A percentile compares a stretch with the other conserved stretches of the same genome.
Conservation (phyloP, 495 filamentous ascomycete species). For the Aspergillus conjunctus region DNA sequence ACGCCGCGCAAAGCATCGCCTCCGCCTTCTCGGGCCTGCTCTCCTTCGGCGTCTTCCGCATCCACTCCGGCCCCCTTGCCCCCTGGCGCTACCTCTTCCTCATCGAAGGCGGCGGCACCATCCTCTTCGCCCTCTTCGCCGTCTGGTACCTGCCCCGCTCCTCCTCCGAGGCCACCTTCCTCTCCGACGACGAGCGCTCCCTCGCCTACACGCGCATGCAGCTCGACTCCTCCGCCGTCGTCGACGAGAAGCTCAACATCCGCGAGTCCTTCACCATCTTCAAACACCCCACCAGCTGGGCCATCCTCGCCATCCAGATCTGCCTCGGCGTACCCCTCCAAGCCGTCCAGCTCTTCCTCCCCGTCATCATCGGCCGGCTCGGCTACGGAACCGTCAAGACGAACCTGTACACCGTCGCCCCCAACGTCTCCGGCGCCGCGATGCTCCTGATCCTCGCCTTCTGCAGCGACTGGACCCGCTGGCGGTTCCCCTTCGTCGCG, state of each 20-base stretch:
- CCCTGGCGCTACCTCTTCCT: constrained; percentile 75
- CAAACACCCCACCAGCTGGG: constrained; percentile 59
- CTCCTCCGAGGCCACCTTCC: constrained; percentile 61
- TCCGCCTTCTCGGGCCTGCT: constrained; percentile 68
- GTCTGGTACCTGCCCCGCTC: constrained; percentile 67
- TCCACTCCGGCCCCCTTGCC: constrained; percentile 50
- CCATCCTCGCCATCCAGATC: constrained; percentile 66
- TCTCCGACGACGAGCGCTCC: constrained; percentile 61
- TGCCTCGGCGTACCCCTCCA: constrained; percentile 74
- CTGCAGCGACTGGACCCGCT: constrained; percentile 58
- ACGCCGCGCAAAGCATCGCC: constrained; percentile 58
- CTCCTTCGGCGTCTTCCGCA: constrained; percentile 74
- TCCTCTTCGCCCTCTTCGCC: constrained; percentile 64
- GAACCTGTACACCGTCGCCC: constrained; percentile 74
- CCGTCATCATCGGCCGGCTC: constrained; percentile 66
- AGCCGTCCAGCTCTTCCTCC: constrained; percentile 67
- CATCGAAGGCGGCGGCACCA: constrained; percentile 66
- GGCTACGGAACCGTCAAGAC: constrained; percentile 65
- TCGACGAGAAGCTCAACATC: constrained; percentile 69
- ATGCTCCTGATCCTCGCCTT: constrained; percentile 69
- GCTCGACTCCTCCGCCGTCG: constrained; percentile 66
- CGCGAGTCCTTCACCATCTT: constrained; percentile 63
- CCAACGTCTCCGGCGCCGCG: constrained; percentile 65
- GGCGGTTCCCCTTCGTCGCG: constrained; percentile 71
- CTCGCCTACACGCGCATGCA: constrained; percentile 71